Evolutionary conservation across 306 rosid species (phyloP).

Genomic region (Crataegus laevigata): DNA sequence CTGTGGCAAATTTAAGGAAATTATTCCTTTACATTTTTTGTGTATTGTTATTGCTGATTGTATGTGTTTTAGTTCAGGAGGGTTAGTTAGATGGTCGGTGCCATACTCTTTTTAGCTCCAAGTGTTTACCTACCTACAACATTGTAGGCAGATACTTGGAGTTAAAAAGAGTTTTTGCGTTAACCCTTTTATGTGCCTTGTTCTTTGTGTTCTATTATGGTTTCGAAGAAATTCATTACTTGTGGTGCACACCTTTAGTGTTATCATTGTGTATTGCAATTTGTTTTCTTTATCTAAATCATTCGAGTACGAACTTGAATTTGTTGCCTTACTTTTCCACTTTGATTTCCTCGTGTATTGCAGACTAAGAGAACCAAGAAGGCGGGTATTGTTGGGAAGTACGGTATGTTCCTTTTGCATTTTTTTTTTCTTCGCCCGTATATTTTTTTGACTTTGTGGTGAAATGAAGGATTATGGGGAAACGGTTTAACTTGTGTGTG

Average conservation of each 20-base stretch:
- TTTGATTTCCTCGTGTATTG: not conserved
- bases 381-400: slow-evolving; percentile 85
- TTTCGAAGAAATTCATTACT: not conserved
- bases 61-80: not conserved
- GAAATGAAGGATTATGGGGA: too few relatives aligned
- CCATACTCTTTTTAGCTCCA: not conserved
- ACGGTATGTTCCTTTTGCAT: slow-evolving; percentile 37
- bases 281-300: not conserved
- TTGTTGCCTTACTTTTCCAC: not conserved
- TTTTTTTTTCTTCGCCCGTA: not conserved
- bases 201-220: not conserved
- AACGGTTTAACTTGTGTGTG: not conserved
- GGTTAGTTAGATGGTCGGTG: not conserved
- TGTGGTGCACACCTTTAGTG: not conserved
- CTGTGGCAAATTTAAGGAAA: not conserved
- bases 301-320: not conserved
- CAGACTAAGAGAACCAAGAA: slow-evolving; percentile 91
- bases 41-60: not conserved
- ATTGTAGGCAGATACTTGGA: not conserved
- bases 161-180: not conserved
- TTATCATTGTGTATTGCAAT: not conserved
- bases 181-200: not conserved
- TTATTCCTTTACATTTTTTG: not conserved
- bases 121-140: not conserved
- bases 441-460: not conserved